Conservation (phyloP, 2,329 filamentous ascomycete species). For the Fusarium irregulare region DNA sequence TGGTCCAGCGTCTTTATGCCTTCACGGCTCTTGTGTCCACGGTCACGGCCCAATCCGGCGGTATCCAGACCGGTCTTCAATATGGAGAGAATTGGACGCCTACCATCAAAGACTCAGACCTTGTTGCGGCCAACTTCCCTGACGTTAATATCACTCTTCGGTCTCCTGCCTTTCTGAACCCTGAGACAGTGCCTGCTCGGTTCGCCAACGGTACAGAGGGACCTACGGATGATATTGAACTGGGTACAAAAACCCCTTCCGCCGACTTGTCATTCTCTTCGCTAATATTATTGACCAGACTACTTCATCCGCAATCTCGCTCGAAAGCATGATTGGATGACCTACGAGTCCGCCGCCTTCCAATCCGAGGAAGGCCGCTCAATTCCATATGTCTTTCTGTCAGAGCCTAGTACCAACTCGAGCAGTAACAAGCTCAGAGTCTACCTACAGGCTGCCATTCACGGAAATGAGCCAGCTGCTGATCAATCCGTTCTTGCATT, state of each 20-base stretch:
- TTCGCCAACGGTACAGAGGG: slow-evolving; percentile 16
- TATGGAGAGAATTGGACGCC: slow-evolving; percentile 29
- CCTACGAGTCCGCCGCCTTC: background rate
- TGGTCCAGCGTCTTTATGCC: background rate
- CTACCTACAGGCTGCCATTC: slow-evolving; percentile 20
- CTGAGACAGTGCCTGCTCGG: background rate
- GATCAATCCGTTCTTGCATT: slow-evolving; percentile 8
- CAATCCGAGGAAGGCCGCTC: slow-evolving; percentile 18
- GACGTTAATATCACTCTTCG: slow-evolving; percentile 17
- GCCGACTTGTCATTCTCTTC: accelerated
- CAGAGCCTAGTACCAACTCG: background rate
- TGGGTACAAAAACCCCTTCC: background rate
- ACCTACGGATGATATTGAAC: background rate
- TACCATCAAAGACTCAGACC: background rate
- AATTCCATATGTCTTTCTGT: slow-evolving; percentile 16
- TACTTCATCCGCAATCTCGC: slow-evolving; percentile 10
- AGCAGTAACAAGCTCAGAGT: background rate
- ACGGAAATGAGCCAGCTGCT: slow-evolving; percentile 22
- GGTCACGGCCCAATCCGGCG: background rate
- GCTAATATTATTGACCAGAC: background rate
- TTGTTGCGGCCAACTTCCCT: slow-evolving; percentile 18
- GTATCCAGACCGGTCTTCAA: slow-evolving; percentile 9
- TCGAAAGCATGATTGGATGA: slow-evolving; percentile 16
- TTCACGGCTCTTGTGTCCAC: background rate
- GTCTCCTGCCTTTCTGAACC: slow-evolving; percentile 8